A percentile compares a stretch with the other conserved stretches of the same genome.
phyloP scores from a whole-genome alignment of 2,329 filamentous ascomycete species.

The Aureobasidium sp. region DNA sequence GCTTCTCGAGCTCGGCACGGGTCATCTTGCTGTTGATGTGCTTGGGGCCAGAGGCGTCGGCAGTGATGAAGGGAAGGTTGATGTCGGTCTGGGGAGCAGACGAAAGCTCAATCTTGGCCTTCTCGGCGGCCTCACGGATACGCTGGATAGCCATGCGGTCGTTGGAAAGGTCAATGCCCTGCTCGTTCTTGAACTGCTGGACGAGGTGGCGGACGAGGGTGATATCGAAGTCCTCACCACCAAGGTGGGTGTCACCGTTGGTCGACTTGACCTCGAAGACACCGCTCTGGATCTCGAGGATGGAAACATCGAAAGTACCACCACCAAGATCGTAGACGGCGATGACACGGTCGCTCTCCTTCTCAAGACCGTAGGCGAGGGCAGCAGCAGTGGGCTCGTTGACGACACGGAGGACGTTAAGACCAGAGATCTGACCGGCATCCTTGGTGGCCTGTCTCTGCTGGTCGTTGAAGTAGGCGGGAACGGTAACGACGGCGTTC shows the following conservation, averaged over 20 bases:
- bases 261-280: conserved; percentile 99
- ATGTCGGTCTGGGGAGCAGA: conserved; percentile 96
- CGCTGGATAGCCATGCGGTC: conserved; percentile 91
- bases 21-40: conserved; percentile 97
- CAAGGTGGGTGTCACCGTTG: conserved; percentile 93
- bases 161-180: conserved; percentile 53
- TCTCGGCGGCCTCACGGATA: conserved; percentile 96
- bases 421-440: conserved; percentile 91
- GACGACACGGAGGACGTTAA: conserved; percentile 99
- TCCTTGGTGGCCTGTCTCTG: conserved; percentile 99
- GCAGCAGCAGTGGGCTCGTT: conserved; percentile 98
- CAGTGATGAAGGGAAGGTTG: conserved; percentile 97
- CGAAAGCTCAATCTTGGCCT: conserved; percentile 98
- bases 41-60: conserved; percentile 82
- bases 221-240: conserved; percentile 94
- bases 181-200: conserved; percentile 90
- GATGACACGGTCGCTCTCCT: conserved; percentile 98
- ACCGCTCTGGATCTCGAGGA: conserved; percentile 97
- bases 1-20: conserved; percentile 96
- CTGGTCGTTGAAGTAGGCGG: conserved; percentile 99
- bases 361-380: conserved; percentile 96
- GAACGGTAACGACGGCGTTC: conserved; percentile 98
- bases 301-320: conserved; percentile 99
- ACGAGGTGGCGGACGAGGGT: conserved; percentile 64
- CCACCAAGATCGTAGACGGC: conserved; percentile 99